Evolutionary conservation across 257 asterid species (phyloP), one percentile per base, ranked within the genome.

Genomic region (Lantana camara): DNA sequence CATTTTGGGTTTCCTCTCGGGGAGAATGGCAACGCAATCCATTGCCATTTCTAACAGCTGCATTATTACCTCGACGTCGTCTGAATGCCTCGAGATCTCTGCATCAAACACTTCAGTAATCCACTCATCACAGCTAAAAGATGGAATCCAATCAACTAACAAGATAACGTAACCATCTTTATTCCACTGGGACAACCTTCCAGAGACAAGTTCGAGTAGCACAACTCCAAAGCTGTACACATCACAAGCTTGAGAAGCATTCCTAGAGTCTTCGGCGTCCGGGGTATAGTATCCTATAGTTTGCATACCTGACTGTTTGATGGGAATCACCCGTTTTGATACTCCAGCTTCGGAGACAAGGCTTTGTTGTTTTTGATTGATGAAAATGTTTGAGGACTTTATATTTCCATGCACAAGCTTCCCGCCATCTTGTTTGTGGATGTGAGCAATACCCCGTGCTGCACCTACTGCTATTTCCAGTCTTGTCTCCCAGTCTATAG

Each of bases 181-280:
- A 1, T 16, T 9, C n/a, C n/a, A n/a, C 19, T 35, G 37, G 1
- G 1, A 13, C 34, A 23, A 38, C 57, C n/a, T 50, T 14, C 60
- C 24, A n/a, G 22, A 29, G 27, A 71, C 4, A 16, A 71, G 57
- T 51, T 71, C 81, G 29, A 76, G 37, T 0, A 71, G 52, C 13
- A 71, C 8, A 24, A 71, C 75, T 17, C 77, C 81, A 9, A 66
- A 76, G 65, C 72, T 62, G 57, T 66, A 71, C 8, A 71, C 74
- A 48, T 72, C 81, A 4, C 72, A 50, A 42, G 71, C 70, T 2
- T 44, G 57, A 13, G 72, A 61, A 7, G 71, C 37, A 16, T 45
- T 29, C 6, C 45, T 34, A 7, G 69, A 22, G 21, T 49, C 58
- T 34, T 29, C 44, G 34, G 32, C 64, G 44, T 75, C 71, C 1